These are phyloP conservation scores for Orbilia brochopaga DNA, from an alignment of 2,329 filamentous ascomycete species.

Conservation along the genomic window DNA sequence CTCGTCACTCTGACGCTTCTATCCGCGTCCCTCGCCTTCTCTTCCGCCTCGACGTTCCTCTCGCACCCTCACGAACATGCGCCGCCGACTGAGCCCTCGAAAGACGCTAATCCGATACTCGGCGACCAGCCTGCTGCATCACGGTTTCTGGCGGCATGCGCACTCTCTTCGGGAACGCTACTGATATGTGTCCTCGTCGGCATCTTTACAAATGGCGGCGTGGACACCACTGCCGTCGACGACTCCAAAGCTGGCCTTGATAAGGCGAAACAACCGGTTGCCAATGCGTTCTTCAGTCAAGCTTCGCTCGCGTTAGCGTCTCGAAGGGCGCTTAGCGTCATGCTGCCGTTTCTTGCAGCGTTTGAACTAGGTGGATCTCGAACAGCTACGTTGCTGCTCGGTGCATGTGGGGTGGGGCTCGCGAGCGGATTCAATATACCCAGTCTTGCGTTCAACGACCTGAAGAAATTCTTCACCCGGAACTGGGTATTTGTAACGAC, in stretches of 20 bases:
- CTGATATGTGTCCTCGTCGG: conserved; percentile 37
- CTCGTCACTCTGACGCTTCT: conserved; percentile 44
- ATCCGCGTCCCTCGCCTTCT: conserved; percentile 47
- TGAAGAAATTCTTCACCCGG: conserved; percentile 27
- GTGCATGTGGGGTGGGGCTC: conserved; percentile 23
- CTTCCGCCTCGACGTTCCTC: conserved; percentile 48
- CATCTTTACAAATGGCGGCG: conserved; percentile 27
- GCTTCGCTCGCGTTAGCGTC: conserved; percentile 11
- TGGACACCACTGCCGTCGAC: conserved; percentile 14
- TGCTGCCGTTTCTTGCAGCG: conserved; percentile 45
- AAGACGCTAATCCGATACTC: background rate
- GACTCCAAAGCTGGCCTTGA: conserved; percentile 24
- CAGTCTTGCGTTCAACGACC: conserved; percentile 20
- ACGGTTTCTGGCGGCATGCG: conserved; percentile 42
- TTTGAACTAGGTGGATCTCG: conserved; percentile 47
- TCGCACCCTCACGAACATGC: conserved; percentile 40
- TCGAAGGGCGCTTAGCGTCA: conserved; percentile 27
- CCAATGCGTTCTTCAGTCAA: conserved; percentile 14
- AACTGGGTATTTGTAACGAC: conserved; percentile 42
- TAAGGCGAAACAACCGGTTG: conserved; percentile 9
- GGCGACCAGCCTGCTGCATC: conserved; percentile 23
- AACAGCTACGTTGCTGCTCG: conserved; percentile 23
- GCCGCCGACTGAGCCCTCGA: background rate
- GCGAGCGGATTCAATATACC: conserved; percentile 24
- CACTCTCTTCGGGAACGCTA: conserved; percentile 38